phyloP scores from a whole-genome alignment of 2,329 filamentous ascomycete species.

The Talaromyces verruculosus region DNA sequence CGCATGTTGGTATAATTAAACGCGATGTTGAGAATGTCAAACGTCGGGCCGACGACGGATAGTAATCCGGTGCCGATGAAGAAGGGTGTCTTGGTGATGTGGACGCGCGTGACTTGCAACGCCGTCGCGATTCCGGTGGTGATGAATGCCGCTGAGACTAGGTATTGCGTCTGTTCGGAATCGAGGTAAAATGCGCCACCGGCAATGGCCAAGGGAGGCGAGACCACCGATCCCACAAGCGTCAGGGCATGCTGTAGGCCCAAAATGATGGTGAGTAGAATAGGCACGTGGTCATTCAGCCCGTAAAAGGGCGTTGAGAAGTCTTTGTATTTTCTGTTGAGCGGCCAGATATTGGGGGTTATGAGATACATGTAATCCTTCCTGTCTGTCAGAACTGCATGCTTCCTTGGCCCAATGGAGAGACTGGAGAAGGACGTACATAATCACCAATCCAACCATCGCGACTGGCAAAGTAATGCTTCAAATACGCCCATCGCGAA shows the following conservation, averaged over 20 bases:
- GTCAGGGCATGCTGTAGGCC: constrained; percentile 77
- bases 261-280: constrained; percentile 70
- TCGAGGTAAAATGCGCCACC: constrained; percentile 63
- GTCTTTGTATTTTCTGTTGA: constrained; percentile 47
- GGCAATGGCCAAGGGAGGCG: constrained; percentile 72
- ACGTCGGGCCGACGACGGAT: constrained; percentile 76
- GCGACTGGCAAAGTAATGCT: constrained; percentile 28
- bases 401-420: too few species aligned
- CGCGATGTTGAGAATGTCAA: constrained; percentile 72
- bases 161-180: constrained; percentile 65
- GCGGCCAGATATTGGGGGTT: constrained; percentile 55
- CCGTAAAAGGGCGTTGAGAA: constrained; percentile 76
- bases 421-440: constrained; percentile 19
- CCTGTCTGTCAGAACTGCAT: not conserved
- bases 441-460: constrained; percentile 55
- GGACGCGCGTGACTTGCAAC: constrained; percentile 76
- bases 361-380: constrained; percentile 56
- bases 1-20: constrained; percentile 71
- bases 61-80: constrained; percentile 77
- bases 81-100: constrained; percentile 70
- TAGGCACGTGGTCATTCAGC: constrained; percentile 75
- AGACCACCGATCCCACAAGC: constrained; percentile 75
- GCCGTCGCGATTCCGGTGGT: constrained; percentile 73
- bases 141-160: constrained; percentile 75
- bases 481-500: constrained; percentile 27